These are phyloP conservation scores for Pyronema domesticum DNA, from an alignment of 495 filamentous ascomycete species.

Conservation along the genomic window DNA sequence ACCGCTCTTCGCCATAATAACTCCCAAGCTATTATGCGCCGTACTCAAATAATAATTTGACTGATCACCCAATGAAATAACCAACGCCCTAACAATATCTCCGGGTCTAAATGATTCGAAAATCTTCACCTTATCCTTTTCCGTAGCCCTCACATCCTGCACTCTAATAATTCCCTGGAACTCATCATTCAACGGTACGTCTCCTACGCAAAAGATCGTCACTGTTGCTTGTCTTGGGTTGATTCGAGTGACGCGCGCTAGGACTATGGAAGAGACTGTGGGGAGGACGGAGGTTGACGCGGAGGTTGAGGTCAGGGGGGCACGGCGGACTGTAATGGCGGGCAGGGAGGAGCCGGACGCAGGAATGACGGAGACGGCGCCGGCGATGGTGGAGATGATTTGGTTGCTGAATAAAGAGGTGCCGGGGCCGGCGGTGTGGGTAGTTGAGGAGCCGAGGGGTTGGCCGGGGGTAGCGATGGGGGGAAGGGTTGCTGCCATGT, in stretches of 20 bases:
- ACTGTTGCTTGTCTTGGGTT: constrained; percentile 65
- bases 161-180: constrained; percentile 47
- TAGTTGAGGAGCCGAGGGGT: constrained; percentile 46
- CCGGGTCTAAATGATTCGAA: constrained; percentile 83
- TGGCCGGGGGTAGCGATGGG: constrained; percentile 49
- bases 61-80: constrained; percentile 79
- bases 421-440: constrained; percentile 55
- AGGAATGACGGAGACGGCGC: constrained; percentile 24
- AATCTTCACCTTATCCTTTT: constrained; percentile 86
- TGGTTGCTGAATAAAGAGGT: constrained; percentile 33
- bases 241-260: constrained; percentile 73
- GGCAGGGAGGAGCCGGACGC: constrained; percentile 26
- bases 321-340: constrained; percentile 25
- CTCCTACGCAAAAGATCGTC: constrained; percentile 61
- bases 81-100: constrained; percentile 76
- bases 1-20: constrained; percentile 73
- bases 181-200: constrained; percentile 41
- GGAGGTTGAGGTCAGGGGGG: constrained; percentile 26
- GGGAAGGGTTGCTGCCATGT: constrained; percentile 11
- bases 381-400: constrained; percentile 32
- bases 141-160: constrained; percentile 84
- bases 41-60: constrained; percentile 84
- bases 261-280: constrained; percentile 56
- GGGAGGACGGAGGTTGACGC: constrained; percentile 39
- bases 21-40: constrained; percentile 74